Evolutionary conservation across 352 stramenopile species (phyloP).

Genomic region (Hyaloperonospora arabidopsidis): DNA sequence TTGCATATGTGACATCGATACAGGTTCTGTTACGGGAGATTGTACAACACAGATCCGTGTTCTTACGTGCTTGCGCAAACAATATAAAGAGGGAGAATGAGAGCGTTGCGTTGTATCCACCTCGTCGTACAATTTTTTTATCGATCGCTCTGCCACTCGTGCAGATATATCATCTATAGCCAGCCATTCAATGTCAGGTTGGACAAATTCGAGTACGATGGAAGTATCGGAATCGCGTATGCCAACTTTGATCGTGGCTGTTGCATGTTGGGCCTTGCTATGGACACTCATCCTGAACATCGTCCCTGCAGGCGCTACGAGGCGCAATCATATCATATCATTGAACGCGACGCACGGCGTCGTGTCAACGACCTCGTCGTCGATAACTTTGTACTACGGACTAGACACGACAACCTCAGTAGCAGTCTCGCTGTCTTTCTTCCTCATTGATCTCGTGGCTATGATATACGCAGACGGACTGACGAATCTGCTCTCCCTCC

Average conservation of each 20-base stretch:
- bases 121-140: no score
- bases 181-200: no score
- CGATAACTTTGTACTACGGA: conserved; percentile 31
- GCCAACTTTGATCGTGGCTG: conserved; percentile 23
- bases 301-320: conserved; percentile 32
- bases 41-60: no score
- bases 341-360: conserved; percentile 63
- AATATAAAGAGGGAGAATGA: no score
- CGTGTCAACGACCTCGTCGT: conserved; percentile 46
- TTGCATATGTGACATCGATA: no score
- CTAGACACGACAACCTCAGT: conserved; percentile 53
- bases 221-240: conserved; percentile 27
- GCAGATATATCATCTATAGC: no score
- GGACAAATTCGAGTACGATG: neutral
- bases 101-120: no score
- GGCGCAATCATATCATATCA: conserved; percentile 58
- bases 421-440: conserved; percentile 54
- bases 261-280: conserved; percentile 37
- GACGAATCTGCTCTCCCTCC: conserved; percentile 26
- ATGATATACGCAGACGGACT: conserved; percentile 54
- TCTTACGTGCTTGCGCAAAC: no score
- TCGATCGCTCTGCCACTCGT: no score
- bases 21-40: no score
- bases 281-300: conserved; percentile 45
- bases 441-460: conserved; percentile 57